phyloP scores from a whole-genome alignment of 129 eudicot species.

The Arctium minus region DNA sequence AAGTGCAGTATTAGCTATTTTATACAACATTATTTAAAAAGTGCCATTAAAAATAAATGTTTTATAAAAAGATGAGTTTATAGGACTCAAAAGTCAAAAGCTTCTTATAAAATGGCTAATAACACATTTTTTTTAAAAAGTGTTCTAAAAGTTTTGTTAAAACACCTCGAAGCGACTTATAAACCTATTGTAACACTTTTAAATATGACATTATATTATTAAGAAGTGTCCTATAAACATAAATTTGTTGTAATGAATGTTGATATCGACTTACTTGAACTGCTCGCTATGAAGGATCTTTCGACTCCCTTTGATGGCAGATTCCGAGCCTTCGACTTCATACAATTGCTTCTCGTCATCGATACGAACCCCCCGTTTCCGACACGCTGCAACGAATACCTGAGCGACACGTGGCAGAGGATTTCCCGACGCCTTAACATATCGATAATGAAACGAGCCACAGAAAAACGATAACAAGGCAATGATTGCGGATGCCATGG shows the following conservation, averaged over 20 bases:
- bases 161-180: too few species aligned
- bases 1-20: too few species aligned
- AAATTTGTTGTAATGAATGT: not conserved
- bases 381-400: slow-evolving; percentile 65
- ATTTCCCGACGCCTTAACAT: slow-evolving; percentile 64
- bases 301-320: slow-evolving; percentile 82
- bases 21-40: too few species aligned
- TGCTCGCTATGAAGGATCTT: slow-evolving; percentile 65
- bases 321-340: slow-evolving; percentile 59
- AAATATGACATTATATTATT: too few species aligned
- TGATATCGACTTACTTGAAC: slow-evolving; percentile 42
- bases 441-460: slow-evolving; percentile 56
- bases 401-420: slow-evolving; percentile 78
- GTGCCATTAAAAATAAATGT: too few species aligned
- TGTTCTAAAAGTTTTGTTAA: too few species aligned
- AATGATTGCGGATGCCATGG: slow-evolving; percentile 51
- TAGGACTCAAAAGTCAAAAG: too few species aligned
- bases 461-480: slow-evolving; percentile 43
- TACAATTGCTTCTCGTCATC: slow-evolving; percentile 39
- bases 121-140: too few species aligned
- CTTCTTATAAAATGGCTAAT: too few species aligned
- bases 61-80: too few species aligned
- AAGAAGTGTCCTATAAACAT: too few species aligned
- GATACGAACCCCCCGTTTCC: slow-evolving; percentile 35
- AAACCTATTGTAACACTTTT: too few species aligned